These are phyloP conservation scores for Oenanthe javanica DNA, from an alignment of 140 eudicot species.

Conservation along the genomic window DNA sequence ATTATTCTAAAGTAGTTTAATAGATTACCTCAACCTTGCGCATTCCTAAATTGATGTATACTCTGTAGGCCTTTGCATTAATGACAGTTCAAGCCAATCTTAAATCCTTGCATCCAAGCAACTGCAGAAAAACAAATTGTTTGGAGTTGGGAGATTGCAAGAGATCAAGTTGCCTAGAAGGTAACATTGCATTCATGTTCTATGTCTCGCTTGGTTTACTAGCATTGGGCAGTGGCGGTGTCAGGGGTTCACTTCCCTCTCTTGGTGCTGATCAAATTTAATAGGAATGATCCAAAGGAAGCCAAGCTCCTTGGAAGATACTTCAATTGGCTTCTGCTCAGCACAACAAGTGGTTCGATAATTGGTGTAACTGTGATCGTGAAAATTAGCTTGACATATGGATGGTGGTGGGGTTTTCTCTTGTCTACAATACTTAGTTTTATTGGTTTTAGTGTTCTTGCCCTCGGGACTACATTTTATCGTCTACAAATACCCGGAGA, in stretches of 20 bases:
- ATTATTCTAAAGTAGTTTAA: neutral
- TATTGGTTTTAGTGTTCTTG: slow-evolving; percentile 37
- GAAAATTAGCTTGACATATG: slow-evolving; percentile 44
- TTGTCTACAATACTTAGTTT: slow-evolving; percentile 28
- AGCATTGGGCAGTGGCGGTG: slow-evolving; percentile 69
- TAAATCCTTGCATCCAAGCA: slow-evolving; percentile 39
- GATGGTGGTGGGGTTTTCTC: slow-evolving; percentile 68
- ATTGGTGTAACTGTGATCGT: slow-evolving; percentile 60
- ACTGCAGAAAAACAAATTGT: slow-evolving; percentile 23
- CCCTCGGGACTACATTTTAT: slow-evolving; percentile 51
- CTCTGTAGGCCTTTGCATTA: slow-evolving; percentile 38
- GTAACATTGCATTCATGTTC: slow-evolving; percentile 45
- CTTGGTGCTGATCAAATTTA: slow-evolving; percentile 76
- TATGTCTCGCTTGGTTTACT: slow-evolving; percentile 47
- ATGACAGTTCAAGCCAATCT: slow-evolving; percentile 70
- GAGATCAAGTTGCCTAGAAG: slow-evolving; percentile 48
- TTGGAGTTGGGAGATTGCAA: neutral
- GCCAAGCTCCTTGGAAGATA: slow-evolving; percentile 59
- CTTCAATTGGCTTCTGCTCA: slow-evolving; percentile 62
- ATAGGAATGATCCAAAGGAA: slow-evolving; percentile 45
- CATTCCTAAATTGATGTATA: neutral
- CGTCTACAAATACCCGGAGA: slow-evolving; percentile 47
- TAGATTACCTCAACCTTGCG: neutral
- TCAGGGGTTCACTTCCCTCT: slow-evolving; percentile 69
- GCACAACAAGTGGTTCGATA: slow-evolving; percentile 39